Evolutionary conservation across 2,329 filamentous ascomycete species (phyloP).

Genomic region (Trichophyton schoenleinii): DNA sequence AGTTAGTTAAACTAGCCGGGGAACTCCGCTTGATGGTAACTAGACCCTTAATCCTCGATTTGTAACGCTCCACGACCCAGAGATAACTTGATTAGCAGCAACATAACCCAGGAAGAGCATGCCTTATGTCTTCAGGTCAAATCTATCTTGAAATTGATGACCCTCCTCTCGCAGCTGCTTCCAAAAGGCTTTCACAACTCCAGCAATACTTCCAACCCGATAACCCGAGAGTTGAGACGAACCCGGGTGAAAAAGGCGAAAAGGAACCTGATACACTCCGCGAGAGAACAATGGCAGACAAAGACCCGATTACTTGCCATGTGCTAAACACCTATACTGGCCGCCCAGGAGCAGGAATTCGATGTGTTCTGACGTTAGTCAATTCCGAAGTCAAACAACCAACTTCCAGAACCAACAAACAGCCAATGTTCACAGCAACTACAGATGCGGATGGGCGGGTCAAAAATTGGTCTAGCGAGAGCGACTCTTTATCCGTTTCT

Average conservation of each 20-base stretch:
- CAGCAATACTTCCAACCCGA: not conserved
- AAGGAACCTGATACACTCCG: not conserved
- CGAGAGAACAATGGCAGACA: conserved; percentile 13
- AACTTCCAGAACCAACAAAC: conserved; percentile 10
- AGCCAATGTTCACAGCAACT: conserved; percentile 25
- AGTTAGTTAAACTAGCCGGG: no score
- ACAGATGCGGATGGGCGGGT: conserved; percentile 38
- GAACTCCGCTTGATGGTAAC: no score
- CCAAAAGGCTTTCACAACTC: not conserved
- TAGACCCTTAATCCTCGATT: no score
- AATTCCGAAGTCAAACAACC: conserved; percentile 33
- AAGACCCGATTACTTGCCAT: conserved; percentile 39
- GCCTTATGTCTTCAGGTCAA: not conserved
- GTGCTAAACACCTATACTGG: conserved; percentile 39
- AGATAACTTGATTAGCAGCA: no score
- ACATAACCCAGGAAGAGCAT: not conserved
- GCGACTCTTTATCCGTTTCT: conserved; percentile 11
- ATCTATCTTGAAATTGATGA: not conserved
- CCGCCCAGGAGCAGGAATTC: conserved; percentile 34
- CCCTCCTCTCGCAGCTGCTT: not conserved
- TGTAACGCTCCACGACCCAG: no score
- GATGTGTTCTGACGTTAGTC: conserved; percentile 44
- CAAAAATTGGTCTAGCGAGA: conserved; percentile 28
- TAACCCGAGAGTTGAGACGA: not conserved
- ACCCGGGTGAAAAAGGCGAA: not conserved